Evolutionary conservation across 2,329 filamentous ascomycete species (phyloP).

Genomic region (Purpureocillium lavendulum): DNA sequence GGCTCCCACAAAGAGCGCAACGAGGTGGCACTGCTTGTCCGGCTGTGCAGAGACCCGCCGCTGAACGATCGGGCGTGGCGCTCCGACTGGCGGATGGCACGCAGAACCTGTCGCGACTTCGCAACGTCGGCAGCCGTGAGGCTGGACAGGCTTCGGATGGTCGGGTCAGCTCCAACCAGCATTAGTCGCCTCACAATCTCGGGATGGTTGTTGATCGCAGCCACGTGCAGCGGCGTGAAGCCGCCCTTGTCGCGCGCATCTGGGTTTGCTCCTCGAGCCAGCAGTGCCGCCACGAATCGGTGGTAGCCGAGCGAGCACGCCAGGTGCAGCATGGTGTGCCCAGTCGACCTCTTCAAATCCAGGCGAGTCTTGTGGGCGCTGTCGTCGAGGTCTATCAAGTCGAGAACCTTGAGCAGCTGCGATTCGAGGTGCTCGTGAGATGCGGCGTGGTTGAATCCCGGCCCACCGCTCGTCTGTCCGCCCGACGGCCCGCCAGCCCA

Average conservation of each 20-base stretch:
- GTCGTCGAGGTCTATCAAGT: conserved; percentile 71
- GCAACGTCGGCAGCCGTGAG: conserved; percentile 66
- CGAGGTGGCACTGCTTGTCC: conserved; percentile 59
- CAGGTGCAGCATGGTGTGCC: conserved; percentile 75
- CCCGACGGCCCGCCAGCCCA: conserved; percentile 37
- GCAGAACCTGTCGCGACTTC: conserved; percentile 53
- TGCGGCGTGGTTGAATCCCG: conserved; percentile 31
- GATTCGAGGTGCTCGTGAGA: conserved; percentile 50
- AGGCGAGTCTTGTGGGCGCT: conserved; percentile 59
- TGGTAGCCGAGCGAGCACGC: conserved; percentile 68
- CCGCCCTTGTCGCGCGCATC: conserved; percentile 70
- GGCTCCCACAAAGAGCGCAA: conserved; percentile 60
- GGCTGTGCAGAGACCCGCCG: conserved; percentile 50
- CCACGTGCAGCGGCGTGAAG: conserved; percentile 76
- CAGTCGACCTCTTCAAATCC: conserved; percentile 56
- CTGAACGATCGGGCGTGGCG: conserved; percentile 60
- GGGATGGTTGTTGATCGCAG: conserved; percentile 65
- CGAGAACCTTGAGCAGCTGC: conserved; percentile 64
- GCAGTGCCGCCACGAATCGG: conserved; percentile 66
- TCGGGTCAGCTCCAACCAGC: conserved; percentile 63
- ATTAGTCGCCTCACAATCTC: conserved; percentile 72
- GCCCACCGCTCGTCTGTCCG: conserved; percentile 32
- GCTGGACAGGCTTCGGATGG: conserved; percentile 59
- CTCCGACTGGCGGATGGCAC: conserved; percentile 53
- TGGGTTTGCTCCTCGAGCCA: conserved; percentile 70